Evolutionary conservation across 768 basidiomycete genomes (phyloP).

Genomic region (Rhodotorula toruloides): DNA sequence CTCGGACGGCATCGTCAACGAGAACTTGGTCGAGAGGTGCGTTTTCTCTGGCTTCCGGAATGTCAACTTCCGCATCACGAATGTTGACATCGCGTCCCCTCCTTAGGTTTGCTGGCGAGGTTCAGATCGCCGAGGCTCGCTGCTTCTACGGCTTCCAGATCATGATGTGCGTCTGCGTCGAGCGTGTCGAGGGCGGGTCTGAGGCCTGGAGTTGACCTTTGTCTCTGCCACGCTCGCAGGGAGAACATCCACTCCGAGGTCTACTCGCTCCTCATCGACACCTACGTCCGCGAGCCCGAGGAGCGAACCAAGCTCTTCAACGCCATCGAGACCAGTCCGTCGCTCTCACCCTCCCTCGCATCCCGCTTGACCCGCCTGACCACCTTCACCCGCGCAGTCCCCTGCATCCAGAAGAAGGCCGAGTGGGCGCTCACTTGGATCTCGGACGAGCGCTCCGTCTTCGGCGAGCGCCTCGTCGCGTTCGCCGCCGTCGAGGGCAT

Average conservation of each 20-base stretch:
- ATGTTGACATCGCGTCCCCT: background rate
- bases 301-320: slow-evolving; percentile 79
- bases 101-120: slow-evolving; percentile 22
- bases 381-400: slow-evolving; percentile 50
- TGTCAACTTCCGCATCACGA: background rate
- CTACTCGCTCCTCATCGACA: slow-evolving; percentile 89
- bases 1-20: slow-evolving; percentile 91
- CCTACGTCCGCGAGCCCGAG: slow-evolving; percentile 72
- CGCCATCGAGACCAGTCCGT: slow-evolving; percentile 70
- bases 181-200: no score
- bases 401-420: slow-evolving; percentile 84
- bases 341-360: background rate
- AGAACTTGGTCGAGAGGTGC: slow-evolving; percentile 81
- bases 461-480: slow-evolving; percentile 80
- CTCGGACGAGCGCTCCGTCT: slow-evolving; percentile 67
- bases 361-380: background rate
- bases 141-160: slow-evolving; percentile 97
- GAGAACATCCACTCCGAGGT: slow-evolving; percentile 95
- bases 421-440: slow-evolving; percentile 94
- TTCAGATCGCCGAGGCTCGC: slow-evolving; percentile 65
- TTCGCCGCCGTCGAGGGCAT: slow-evolving; percentile 96
- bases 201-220: background rate
- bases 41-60: background rate
- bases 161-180: slow-evolving; percentile 61
- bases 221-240: slow-evolving; percentile 20